A percentile compares a stretch with the other conserved stretches of the same genome.
Conservation (phyloP, 306 rosid species). For the Albizia julibrissin region DNA sequence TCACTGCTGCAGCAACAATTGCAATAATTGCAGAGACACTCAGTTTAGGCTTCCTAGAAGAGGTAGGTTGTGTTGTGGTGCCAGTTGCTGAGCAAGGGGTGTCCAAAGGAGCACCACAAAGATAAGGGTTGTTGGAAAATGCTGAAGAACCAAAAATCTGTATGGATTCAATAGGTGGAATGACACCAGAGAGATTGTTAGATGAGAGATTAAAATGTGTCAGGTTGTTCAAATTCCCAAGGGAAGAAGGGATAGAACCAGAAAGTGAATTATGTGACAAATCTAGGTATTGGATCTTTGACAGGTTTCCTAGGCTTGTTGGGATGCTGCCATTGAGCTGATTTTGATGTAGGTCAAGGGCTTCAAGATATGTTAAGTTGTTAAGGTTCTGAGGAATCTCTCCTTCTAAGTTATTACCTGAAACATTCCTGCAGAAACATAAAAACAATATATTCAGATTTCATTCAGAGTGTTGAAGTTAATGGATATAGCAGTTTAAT, state of each 20-base stretch:
- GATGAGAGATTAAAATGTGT: conserved; percentile 71
- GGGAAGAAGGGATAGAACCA: conserved; percentile 73
- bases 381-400: conserved; percentile 68
- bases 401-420: conserved; percentile 79
- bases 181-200: conserved; percentile 79
- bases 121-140: conserved; percentile 76
- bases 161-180: conserved; percentile 55
- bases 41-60: conserved; percentile 56
- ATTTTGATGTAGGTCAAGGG: conserved; percentile 78
- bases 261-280: conserved; percentile 75
- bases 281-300: conserved; percentile 66
- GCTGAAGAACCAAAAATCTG: conserved; percentile 68
- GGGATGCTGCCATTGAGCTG: conserved; percentile 82
- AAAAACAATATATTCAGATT: conserved; percentile 35
- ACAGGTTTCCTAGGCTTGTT: conserved; percentile 60
- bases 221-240: conserved; percentile 60
- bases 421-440: conserved; percentile 77
- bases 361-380: conserved; percentile 74
- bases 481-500: conserved; percentile 35
- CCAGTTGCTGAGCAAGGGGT: conserved; percentile 60
- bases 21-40: conserved; percentile 82
- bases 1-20: conserved; percentile 90
- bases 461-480: conserved; percentile 31
- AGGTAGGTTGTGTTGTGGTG: conserved; percentile 35
- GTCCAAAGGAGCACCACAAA: conserved; percentile 87